These are phyloP conservation scores for Camellia oleifera DNA, from an alignment of 179 eudicot species.

Conservation along the genomic window DNA sequence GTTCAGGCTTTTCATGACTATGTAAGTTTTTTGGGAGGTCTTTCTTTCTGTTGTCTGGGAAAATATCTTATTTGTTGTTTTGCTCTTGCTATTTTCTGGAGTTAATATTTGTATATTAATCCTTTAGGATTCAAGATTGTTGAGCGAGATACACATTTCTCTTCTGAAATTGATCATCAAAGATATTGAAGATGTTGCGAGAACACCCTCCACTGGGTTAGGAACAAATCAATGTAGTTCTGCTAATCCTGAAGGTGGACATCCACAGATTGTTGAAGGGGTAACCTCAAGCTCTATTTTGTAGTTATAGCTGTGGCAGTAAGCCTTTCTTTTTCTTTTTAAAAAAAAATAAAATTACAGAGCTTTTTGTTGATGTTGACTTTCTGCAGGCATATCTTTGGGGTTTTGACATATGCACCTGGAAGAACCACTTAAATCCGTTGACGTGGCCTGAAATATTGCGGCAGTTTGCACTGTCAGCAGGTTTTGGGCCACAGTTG, in stretches of 20 bases:
- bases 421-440: conserved; percentile 79
- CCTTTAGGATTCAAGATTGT: conserved; percentile 77
- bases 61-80: neutral
- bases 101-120: neutral
- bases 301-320: neutral
- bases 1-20: conserved; percentile 97
- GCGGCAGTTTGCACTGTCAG: conserved; percentile 89
- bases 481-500: conserved; percentile 89
- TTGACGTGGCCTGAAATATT: conserved; percentile 95
- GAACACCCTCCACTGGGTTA: conserved; percentile 70
- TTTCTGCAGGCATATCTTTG: conserved; percentile 73
- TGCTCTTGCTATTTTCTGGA: neutral
- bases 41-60: neutral
- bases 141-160: conserved; percentile 84
- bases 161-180: conserved; percentile 66
- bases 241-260: conserved; percentile 91
- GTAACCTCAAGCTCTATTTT: conserved; percentile 30
- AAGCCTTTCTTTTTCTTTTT: neutral
- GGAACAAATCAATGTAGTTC: conserved; percentile 70
- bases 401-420: conserved; percentile 90
- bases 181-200: conserved; percentile 90
- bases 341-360: neutral
- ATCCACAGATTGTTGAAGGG: conserved; percentile 93
- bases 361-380: conserved; percentile 1
- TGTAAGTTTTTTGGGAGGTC: conserved; percentile 46